Evolutionary conservation across 257 asterid genomes (phyloP).

Genomic region (Jasminum sambac): DNA sequence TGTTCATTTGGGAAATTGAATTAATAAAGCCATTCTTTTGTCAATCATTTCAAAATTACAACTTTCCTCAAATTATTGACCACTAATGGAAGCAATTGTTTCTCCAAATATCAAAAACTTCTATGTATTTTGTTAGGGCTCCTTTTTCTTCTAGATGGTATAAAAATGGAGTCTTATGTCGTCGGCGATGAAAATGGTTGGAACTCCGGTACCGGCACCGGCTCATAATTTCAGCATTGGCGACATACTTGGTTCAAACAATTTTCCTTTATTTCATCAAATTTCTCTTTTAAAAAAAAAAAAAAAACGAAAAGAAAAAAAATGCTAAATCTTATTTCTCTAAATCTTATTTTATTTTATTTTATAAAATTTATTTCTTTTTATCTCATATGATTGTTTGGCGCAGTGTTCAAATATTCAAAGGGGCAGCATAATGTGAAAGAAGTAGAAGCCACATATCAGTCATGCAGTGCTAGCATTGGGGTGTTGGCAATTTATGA

Average conservation of each 20-base stretch:
- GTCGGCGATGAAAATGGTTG: conserved; percentile 25
- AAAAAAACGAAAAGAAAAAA: too few relatives aligned
- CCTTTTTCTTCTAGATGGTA: neutral
- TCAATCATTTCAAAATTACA: neutral
- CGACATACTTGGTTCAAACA: conserved; percentile 11
- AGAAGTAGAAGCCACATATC: conserved; percentile 20
- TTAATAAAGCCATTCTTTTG: neutral
- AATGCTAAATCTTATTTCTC: too few relatives aligned
- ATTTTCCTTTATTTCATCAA: too few relatives aligned
- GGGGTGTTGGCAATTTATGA: neutral
- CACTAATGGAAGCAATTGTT: neutral
- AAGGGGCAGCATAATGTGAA: conserved; percentile 22
- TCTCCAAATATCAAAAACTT: neutral
- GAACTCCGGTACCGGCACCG: conserved; percentile 18
- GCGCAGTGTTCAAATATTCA: conserved; percentile 22
- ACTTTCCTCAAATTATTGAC: neutral
- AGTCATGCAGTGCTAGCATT: neutral
- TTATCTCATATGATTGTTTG: neutral
- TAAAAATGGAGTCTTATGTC: conserved; percentile 7
- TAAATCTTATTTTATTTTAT: too few relatives aligned
- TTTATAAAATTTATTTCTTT: too few relatives aligned
- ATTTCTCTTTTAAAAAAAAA: too few relatives aligned
- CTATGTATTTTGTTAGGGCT: neutral
- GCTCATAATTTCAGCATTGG: conserved; percentile 5
- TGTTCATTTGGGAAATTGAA: neutral